Evolutionary conservation across 345 rosid species (phyloP), one percentile per base, ranked within the genome.

Genomic region (Murraya koenigii): DNA sequence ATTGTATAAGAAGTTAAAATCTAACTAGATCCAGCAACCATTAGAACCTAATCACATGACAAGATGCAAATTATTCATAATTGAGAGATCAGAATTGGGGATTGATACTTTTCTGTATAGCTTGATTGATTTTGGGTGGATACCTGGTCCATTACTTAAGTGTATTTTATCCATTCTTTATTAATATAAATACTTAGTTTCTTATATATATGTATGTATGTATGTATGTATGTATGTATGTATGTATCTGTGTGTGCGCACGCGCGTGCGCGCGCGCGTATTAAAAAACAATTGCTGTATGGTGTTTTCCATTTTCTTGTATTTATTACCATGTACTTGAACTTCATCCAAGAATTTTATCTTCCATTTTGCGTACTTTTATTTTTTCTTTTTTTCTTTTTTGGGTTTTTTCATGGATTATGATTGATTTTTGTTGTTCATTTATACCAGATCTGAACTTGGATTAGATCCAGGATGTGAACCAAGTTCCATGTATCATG

Each of bases 381-480:
- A 15, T 47, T 39, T 60, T 62, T 67, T 19, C n/a, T n/a, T n/a
- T n/a, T n/a, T 66, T 28, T 66, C 52, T 77, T 38, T 64, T 47
- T 61, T 52, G 56, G 4, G 39, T n/a, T 74, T 71, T 69, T 41
- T 84, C 72, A 62, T 80, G 61, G 63, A 69, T 66, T 66, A 17
- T 44, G 77, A 62, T 7, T 79, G 64, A 69, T 75, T 72, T 66
- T 76, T 82, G 35, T 74, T 80, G 59, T 77, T 80, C 68, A 9
- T 77, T 61, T 77, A 23, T 82, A 72, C 39, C 95, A 96, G 98
- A 81, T 90, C 86, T 75, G 99, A 96, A 82, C 95, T 96, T 84
- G 98, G 98, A 62, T 79, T 96, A 78, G 94, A 88, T 71, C 87
- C 92, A 56, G 97, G 97, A 75, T 67, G 82, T 44, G 92, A 94